phyloP scores from a whole-genome alignment of 177 flowering plant genomes.

The Vitis hybrid region DNA sequence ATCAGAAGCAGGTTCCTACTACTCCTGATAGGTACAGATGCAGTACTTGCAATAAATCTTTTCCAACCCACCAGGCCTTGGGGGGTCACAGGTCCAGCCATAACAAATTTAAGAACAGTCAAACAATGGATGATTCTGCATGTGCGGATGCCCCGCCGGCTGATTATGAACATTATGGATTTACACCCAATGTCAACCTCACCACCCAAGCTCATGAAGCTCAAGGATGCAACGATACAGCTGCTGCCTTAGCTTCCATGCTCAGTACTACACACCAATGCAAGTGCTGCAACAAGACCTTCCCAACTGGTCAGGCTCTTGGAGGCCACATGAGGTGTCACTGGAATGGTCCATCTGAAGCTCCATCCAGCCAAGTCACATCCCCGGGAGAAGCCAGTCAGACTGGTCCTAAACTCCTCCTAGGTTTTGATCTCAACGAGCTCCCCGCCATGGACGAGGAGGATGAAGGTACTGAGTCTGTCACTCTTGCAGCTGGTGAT shows the following conservation, averaged over 20 bases:
- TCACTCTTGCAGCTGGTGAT: neutral
- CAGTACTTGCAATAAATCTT: conserved; percentile 46
- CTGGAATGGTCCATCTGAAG: conserved; percentile 13
- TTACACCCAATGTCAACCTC: neutral
- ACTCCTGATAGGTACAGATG: conserved; percentile 31
- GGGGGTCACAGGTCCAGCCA: conserved; percentile 75
- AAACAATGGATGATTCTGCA: neutral
- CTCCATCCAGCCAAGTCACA: conserved; percentile 17
- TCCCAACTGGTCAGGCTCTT: conserved; percentile 40
- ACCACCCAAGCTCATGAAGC: neutral
- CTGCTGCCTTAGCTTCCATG: neutral
- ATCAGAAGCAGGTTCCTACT: neutral
- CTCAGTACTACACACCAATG: conserved; percentile 16
- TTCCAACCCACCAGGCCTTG: conserved; percentile 58
- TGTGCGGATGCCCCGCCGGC: neutral
- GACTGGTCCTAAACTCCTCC: neutral
- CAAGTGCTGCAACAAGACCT: conserved; percentile 28
- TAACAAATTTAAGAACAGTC: conserved; percentile 28
- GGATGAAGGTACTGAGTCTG: conserved; percentile 7
- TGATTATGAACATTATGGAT: neutral
- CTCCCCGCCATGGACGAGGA: conserved; percentile 33
- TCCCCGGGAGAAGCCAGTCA: conserved; percentile 17
- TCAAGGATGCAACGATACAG: neutral
- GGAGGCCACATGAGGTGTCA: conserved; percentile 47
- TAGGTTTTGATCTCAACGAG: conserved; percentile 58